These are phyloP conservation scores for Capsicum pubescens DNA, from an alignment of 257 asterid species.

Conservation along the genomic window DNA sequence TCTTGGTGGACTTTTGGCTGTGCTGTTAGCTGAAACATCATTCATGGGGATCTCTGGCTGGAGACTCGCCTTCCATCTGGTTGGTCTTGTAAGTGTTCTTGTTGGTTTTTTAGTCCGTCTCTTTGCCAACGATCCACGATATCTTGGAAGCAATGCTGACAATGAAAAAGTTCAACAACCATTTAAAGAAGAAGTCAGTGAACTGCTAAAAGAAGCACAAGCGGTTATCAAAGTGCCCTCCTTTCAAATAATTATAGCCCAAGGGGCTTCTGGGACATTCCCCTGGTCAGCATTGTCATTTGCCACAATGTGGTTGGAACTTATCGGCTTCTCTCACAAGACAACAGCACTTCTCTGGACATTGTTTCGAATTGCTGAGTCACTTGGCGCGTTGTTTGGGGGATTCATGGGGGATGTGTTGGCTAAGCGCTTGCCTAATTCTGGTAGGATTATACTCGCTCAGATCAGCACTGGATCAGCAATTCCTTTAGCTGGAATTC, in stretches of 20 bases:
- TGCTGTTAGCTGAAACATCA: conserved; percentile 67
- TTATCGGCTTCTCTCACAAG: conserved; percentile 51
- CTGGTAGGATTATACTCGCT: conserved; percentile 74
- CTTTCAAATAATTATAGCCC: conserved; percentile 28
- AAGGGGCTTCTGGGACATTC: conserved; percentile 30
- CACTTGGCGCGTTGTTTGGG: conserved; percentile 77
- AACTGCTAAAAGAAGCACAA: conserved; percentile 61
- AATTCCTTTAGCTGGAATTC: conserved; percentile 75
- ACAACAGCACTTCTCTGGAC: conserved; percentile 68
- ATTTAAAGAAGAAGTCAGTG: conserved; percentile 8
- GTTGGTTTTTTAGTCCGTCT: conserved; percentile 67
- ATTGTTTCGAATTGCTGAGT: conserved; percentile 61
- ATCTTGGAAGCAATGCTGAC: conserved; percentile 37
- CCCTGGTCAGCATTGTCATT: conserved; percentile 36
- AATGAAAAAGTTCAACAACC: conserved; percentile 38
- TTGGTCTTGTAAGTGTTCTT: conserved; percentile 64
- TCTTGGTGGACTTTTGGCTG: conserved; percentile 75
- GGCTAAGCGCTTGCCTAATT: conserved; percentile 66
- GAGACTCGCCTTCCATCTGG: conserved; percentile 83
- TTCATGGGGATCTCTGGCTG: conserved; percentile 86
- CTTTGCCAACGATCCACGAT: conserved; percentile 76
- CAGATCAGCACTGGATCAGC: conserved; percentile 89
- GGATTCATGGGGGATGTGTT: conserved; percentile 83
- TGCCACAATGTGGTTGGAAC: conserved; percentile 35
- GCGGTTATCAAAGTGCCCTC: conserved; percentile 46